Evolutionary conservation across 768 basidiomycete genomes (phyloP).

Genomic region (Boletus rufocinnamomeus): DNA sequence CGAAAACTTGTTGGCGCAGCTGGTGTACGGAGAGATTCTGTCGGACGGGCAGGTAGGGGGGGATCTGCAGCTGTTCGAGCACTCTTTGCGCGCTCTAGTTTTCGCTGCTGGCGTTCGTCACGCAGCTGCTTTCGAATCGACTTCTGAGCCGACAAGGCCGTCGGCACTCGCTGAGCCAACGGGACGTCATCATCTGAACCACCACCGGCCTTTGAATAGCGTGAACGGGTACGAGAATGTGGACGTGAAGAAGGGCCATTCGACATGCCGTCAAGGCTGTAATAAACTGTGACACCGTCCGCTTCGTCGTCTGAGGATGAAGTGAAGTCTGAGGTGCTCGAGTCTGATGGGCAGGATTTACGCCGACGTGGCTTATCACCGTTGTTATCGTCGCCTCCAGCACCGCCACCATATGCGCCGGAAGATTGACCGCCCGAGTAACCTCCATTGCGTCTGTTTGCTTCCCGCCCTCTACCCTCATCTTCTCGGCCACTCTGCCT

Average conservation of each 20-base stretch:
- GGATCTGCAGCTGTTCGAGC: conserved; percentile 24
- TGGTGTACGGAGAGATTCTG: conserved; percentile 28
- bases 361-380: conserved; percentile 38
- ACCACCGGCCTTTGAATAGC: conserved; percentile 24
- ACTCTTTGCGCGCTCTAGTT: conserved; percentile 45
- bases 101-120: conserved; percentile 64
- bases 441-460: conserved; percentile 14
- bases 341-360: conserved; percentile 33
- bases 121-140: conserved; percentile 73
- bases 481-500: conserved; percentile 20
- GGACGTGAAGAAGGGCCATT: conserved; percentile 25
- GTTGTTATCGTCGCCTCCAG: conserved; percentile 41
- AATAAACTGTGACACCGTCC: conserved; percentile 43
- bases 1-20: conserved; percentile 41
- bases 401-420: conserved; percentile 32
- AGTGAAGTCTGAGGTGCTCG: conserved; percentile 37
- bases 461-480: conserved; percentile 10
- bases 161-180: conserved; percentile 79
- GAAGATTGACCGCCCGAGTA: conserved; percentile 23
- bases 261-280: conserved; percentile 43
- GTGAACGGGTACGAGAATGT: conserved; percentile 26
- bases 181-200: conserved; percentile 79
- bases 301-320: conserved; percentile 49
- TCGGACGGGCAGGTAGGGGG: conserved; percentile 19
- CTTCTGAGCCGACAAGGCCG: conserved; percentile 79